Conservation (phyloP, 2,329 filamentous ascomycete species). For the Aureobasidium sp. region DNA sequence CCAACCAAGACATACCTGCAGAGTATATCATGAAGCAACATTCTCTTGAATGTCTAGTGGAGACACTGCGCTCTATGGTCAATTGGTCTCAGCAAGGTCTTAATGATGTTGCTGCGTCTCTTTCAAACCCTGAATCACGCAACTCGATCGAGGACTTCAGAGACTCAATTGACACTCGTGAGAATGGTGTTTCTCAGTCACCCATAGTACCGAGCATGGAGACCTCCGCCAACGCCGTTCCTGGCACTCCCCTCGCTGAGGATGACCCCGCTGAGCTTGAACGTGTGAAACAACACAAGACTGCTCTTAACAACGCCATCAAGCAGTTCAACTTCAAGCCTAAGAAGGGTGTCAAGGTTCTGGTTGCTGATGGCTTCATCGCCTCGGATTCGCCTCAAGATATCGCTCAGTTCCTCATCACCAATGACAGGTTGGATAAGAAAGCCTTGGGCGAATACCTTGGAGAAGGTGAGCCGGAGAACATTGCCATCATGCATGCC, state of each 20-base stretch:
- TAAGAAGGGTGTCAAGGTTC: slow-evolving; percentile 79
- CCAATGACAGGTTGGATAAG: slow-evolving; percentile 82
- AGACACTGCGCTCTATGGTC: slow-evolving; percentile 80
- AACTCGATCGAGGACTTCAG: slow-evolving; percentile 53
- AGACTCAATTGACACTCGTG: slow-evolving; percentile 66
- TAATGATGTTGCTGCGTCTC: slow-evolving; percentile 37
- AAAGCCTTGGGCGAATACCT: slow-evolving; percentile 87
- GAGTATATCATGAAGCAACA: slow-evolving; percentile 90
- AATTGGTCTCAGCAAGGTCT: slow-evolving; percentile 77
- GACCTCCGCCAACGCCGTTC: slow-evolving; percentile 39
- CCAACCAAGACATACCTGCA: slow-evolving; percentile 60
- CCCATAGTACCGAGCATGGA: neutral
- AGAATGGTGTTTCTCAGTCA: slow-evolving; percentile 46
- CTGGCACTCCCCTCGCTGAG: slow-evolving; percentile 45
- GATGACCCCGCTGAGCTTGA: slow-evolving; percentile 94
- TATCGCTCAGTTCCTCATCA: slow-evolving; percentile 76
- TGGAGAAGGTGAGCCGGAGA: slow-evolving; percentile 84
- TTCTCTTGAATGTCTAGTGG: slow-evolving; percentile 79
- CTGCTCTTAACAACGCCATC: slow-evolving; percentile 79
- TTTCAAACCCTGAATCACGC: slow-evolving; percentile 35
- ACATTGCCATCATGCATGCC: slow-evolving; percentile 96
- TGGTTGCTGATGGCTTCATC: slow-evolving; percentile 83
- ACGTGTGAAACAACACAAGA: slow-evolving; percentile 89
- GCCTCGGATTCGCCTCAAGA: slow-evolving; percentile 67
- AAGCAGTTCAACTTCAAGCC: slow-evolving; percentile 97